Percentiles rank a stretch among this genome's conserved stretches.
Evolutionary conservation across 257 asterid species (phyloP).

Genomic region (Solanum tarijense): DNA sequence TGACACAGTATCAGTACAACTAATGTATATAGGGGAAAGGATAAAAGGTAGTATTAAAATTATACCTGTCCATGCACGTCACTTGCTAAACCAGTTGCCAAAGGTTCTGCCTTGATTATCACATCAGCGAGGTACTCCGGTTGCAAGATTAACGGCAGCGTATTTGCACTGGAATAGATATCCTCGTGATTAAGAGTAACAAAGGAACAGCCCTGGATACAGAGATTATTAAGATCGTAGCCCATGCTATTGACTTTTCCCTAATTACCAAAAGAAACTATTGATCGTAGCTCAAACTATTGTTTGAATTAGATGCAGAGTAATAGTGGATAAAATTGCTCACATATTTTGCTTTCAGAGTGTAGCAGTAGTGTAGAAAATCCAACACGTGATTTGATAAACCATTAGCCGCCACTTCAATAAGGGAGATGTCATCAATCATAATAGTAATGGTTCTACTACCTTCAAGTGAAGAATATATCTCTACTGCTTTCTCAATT

Average conservation of each 20-base stretch:
- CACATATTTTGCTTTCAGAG: constrained; percentile 68
- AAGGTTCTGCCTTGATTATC: constrained; percentile 73
- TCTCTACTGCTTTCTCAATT: constrained; percentile 67
- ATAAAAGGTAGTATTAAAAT: background rate
- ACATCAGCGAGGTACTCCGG: constrained; percentile 67
- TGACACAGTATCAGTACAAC: background rate
- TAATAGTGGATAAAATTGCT: constrained; percentile 12
- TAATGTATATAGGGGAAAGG: background rate
- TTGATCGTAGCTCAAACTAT: background rate
- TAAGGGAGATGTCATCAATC: constrained; percentile 74
- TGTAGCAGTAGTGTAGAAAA: constrained; percentile 73
- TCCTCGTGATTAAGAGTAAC: constrained; percentile 72
- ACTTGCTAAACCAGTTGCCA: constrained; percentile 85
- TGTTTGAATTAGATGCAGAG: background rate
- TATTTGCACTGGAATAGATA: constrained; percentile 48
- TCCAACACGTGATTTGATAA: constrained; percentile 55
- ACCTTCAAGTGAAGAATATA: constrained; percentile 30
- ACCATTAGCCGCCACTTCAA: constrained; percentile 80
- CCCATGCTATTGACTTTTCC: background rate
- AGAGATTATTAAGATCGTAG: constrained; percentile 2
- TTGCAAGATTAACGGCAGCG: constrained; percentile 44
- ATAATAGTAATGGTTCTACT: constrained; percentile 31
- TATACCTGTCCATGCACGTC: constrained; percentile 96
- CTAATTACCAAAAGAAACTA: background rate
- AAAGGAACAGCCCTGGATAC: constrained; percentile 53